Evolutionary conservation across 2,329 filamentous ascomycete species (phyloP).

Genomic region (Ophiostoma perfectum): DNA sequence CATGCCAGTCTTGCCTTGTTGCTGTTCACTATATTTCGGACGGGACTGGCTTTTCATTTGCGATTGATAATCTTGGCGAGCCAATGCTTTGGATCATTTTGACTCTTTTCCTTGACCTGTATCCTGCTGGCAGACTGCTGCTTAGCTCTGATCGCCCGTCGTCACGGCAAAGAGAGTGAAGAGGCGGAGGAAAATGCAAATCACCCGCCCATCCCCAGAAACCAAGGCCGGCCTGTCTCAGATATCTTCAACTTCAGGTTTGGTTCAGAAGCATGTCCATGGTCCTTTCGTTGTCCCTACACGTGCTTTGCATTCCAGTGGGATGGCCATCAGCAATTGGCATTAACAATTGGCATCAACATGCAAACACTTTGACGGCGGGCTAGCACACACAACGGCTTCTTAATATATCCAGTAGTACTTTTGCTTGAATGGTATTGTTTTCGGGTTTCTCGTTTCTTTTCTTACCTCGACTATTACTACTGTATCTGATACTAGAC

Average conservation of each 20-base stretch:
- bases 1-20: too few species aligned
- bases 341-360: neutral
- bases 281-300: neutral
- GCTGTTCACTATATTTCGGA: too few species aligned
- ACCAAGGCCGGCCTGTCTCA: slow-evolving; percentile 3
- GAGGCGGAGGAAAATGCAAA: neutral
- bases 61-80: too few species aligned
- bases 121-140: too few species aligned
- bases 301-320: neutral
- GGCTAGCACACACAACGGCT: too few species aligned
- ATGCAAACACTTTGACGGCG: neutral
- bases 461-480: neutral
- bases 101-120: too few species aligned
- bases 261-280: slow-evolving; percentile 43
- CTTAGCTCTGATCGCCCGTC: neutral
- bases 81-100: too few species aligned
- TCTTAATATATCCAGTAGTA: neutral
- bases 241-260: slow-evolving; percentile 34
- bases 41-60: too few species aligned
- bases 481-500: neutral
- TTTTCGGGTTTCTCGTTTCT: neutral
- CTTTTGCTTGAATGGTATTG: slow-evolving; percentile 3
- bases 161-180: neutral
- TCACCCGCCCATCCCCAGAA: neutral
- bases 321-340: too few species aligned